phyloP scores from a whole-genome alignment of 257 asterid species.

The Solanum arcanum region DNA sequence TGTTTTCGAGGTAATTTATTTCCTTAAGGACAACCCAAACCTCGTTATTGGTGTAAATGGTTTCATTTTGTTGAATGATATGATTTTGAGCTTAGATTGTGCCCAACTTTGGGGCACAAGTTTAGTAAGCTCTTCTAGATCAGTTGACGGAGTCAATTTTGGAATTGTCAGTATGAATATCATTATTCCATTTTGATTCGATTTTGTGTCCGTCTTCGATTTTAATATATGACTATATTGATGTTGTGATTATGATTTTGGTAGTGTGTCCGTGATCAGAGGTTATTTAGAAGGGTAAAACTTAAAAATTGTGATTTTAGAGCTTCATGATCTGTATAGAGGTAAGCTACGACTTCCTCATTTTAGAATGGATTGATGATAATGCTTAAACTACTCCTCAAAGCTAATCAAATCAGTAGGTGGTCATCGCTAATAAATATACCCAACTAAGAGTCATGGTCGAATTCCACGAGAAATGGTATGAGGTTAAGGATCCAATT shows the following conservation, averaged over 20 bases:
- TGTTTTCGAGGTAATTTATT: not conserved
- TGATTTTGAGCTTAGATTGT: not conserved
- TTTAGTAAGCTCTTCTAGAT: not conserved
- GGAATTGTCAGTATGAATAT: no score
- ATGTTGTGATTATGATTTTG: not conserved
- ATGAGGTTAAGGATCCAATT: no score
- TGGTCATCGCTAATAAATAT: no score
- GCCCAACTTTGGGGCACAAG: not conserved
- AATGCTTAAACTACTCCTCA: no score
- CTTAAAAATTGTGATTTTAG: no score
- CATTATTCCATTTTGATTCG: not conserved
- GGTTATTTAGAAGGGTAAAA: not conserved
- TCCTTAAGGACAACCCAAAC: no score
- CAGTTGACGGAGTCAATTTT: not conserved
- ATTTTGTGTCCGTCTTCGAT: not conserved
- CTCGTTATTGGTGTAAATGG: no score
- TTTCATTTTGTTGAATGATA: not conserved
- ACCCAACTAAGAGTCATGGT: no score
- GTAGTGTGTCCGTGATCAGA: not conserved
- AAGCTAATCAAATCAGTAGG: no score
- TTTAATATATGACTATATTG: not conserved
- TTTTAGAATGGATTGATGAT: no score
- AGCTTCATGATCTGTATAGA: not conserved
- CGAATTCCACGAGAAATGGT: no score
- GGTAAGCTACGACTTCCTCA: not conserved